Evolutionary conservation across 768 basidiomycete species (phyloP), one percentile per base, ranked within the genome.

Genomic region (Podaxis sp.): DNA sequence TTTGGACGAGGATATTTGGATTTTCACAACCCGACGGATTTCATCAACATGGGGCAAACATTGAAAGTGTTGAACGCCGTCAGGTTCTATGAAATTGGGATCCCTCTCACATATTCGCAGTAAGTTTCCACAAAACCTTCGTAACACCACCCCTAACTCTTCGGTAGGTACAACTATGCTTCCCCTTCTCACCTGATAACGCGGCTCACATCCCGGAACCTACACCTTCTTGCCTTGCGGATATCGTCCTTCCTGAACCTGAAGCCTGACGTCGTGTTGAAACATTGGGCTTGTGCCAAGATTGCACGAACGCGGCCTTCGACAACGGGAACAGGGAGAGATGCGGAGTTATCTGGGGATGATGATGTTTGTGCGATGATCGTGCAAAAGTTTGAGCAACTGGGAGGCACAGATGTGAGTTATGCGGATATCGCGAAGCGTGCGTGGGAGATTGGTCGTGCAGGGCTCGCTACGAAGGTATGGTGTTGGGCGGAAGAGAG

Each of bases 251-350:
- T 88, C 75, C 83, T 99, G 33, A 83, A 84, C 15, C 80, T 99
- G 51, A 90, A 92, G 57, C 90, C 95, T 0, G 91, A 95, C 66
- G 83, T 86, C 0, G 95, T 99, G 0, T 78, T 99, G 46, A 92
- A 89, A 66, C 96, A 99, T 71, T 99, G 97, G 97, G 97, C 97
- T 0, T 88, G 87, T 63, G 90, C 93, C 1, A 96, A 97, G 74
- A 97, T 99, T 62, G 73, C 86, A 53, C 85, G 84, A 15, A 87
- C 93, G 11, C 86, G 86, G 64, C 79, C 89, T 0, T 79, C 85
- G 0, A 74, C 84, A 0, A 80, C 82, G 26, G 84, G 81, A 17
- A 72, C 80, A 11, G 84, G 82, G 4, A 75, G 78, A 59, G 84
- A 87, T 61, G 77, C 77, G 2, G 87, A 87, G 12, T 76, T 87